Conservation (phyloP, 192 early-diverging fungal genomes). For the Spizellomyces sp. region DNA sequence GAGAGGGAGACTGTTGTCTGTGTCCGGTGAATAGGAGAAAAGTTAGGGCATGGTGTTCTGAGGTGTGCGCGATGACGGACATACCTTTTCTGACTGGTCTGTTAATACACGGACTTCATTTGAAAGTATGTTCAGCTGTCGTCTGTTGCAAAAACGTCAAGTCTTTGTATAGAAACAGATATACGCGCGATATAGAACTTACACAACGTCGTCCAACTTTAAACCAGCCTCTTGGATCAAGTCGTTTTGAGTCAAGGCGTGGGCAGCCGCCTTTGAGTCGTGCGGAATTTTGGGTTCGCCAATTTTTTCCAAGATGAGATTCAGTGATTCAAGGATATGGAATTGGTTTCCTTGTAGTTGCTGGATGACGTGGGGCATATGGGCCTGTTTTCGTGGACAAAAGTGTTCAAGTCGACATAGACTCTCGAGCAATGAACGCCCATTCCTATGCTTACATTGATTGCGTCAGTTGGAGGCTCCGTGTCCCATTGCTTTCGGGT, state of each 20-base stretch:
- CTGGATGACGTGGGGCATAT: slow-evolving; percentile 36
- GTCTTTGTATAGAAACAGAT: not conserved
- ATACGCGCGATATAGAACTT: not conserved
- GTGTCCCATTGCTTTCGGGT: no score
- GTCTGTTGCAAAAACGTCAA: not conserved
- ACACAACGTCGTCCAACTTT: not conserved
- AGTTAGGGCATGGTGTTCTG: not conserved
- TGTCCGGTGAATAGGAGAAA: not conserved
- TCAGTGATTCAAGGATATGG: slow-evolving; percentile 54
- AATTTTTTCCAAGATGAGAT: slow-evolving; percentile 28
- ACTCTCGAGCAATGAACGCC: no score
- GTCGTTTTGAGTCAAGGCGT: not conserved
- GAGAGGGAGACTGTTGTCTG: no score
- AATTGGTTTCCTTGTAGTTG: slow-evolving; percentile 55
- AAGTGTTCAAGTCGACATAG: no score
- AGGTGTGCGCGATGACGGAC: not conserved
- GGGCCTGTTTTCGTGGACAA: no score
- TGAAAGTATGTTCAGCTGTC: not conserved
- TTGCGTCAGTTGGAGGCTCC: no score
- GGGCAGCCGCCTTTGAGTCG: not conserved
- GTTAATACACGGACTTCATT: not conserved
- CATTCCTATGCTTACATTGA: no score
- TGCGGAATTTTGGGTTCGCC: not conserved
- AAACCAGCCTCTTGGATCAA: not conserved
- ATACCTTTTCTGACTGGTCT: no score